Conservation (phyloP, 2,329 filamentous ascomycete genomes). For the Tolypocladium endophyticum region DNA sequence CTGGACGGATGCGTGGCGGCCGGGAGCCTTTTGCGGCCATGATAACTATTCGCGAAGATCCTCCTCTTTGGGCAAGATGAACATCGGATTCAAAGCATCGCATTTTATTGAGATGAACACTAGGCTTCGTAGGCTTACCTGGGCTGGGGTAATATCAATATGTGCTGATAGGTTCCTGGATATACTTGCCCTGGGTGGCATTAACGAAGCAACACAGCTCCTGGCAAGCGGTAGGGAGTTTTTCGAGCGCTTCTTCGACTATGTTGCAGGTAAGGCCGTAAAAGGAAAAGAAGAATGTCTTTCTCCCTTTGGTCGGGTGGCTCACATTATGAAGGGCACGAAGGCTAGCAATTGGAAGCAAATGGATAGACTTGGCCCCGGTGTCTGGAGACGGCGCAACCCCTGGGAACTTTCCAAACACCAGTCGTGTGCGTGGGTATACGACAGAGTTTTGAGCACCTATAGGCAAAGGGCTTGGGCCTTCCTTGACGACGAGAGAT, state of each 20-base stretch:
- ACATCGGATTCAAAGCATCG: neutral
- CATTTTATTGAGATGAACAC: neutral
- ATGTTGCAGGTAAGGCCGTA: neutral
- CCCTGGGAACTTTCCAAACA: neutral
- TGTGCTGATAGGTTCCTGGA: neutral
- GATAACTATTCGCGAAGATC: neutral
- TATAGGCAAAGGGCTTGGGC: neutral
- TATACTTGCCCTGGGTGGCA: neutral
- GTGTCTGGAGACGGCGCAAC: neutral
- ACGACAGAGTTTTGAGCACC: neutral
- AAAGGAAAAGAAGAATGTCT: neutral
- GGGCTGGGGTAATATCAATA: neutral
- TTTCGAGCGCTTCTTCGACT: neutral
- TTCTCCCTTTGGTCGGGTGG: neutral
- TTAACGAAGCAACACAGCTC: neutral
- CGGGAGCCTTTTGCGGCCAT: neutral
- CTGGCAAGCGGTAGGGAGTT: neutral
- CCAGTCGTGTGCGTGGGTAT: neutral
- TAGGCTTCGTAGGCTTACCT: neutral
- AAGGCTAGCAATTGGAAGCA: neutral
- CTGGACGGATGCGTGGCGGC: neutral
- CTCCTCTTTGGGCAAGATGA: neutral
- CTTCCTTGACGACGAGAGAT: neutral
- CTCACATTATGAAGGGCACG: neutral
- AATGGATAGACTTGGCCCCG: neutral